Base-by-base conservation (phyloP, 148 eudicot genomes). In the Fagopyrum homotropicum region DNA sequence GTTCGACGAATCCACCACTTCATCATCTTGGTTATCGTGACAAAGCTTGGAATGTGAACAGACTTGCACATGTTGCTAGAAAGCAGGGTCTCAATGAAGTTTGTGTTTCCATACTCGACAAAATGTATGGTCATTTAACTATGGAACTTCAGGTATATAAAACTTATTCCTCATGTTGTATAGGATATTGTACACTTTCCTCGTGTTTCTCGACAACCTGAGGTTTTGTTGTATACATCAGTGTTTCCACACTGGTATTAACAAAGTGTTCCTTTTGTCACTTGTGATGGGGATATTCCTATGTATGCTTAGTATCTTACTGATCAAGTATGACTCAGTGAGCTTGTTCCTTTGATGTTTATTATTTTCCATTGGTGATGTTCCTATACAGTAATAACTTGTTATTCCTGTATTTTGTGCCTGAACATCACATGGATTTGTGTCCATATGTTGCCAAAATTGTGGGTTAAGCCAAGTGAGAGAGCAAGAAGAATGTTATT, bases 21-120 rank as follows among this genome's bases (percentile, higher is more conserved):
- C 98, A 96, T 85, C 97, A 90, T 82, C 97, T 90, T 80, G 99
- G 99, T 70, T 96, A 86, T 79, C 94, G 99, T 79, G 99, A 96
- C 81, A 96, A 90, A 84, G 99, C 99, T 60, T 96, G 98, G 98
- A 96, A 90, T 84, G 98, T 96, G 45, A 96, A 96, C 81, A 92
- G 88, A 87, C 93, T 92, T 75, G 99, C 98, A 75, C 97, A 92
- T 75, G 91, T 92, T 78, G 82, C 94, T 81, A 92, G 97, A 48
- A 96, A 96, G 86, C 99, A 96, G 78, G 94, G 98, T 60, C 84
- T 92, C 17, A 73, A 88, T 84, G 99, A 96, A 78, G 98, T 90
- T 79, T 96, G 99, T 85, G 97, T 96, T 57, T 80, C 91, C 56
- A 88, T 96, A 78, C 86, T 96, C 78, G 99, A 92, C 49, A 96